Conservation (phyloP, 345 rosid species). For the Boechera stricta region DNA sequence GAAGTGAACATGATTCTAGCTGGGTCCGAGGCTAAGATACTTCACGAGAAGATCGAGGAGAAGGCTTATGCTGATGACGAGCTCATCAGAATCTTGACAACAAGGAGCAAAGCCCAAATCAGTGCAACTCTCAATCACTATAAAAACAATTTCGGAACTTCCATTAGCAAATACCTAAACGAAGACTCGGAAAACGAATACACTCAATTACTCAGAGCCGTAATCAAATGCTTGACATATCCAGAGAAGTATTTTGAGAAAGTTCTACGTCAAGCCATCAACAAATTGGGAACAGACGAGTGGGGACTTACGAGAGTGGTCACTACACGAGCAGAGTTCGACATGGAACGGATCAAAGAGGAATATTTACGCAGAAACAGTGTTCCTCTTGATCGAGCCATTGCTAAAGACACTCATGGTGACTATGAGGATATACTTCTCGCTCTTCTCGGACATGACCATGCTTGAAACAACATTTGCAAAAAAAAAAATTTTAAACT, state of each 20-base stretch:
- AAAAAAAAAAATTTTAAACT: too few species aligned
- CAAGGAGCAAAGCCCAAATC: conserved; percentile 84
- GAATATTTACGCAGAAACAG: conserved; percentile 77
- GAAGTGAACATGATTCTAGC: conserved; percentile 75
- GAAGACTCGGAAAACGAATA: conserved; percentile 66
- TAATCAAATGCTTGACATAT: conserved; percentile 72
- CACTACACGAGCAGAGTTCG: conserved; percentile 79
- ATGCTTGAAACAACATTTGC: conserved; percentile 46
- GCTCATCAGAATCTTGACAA: conserved; percentile 73
- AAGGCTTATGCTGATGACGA: conserved; percentile 79
- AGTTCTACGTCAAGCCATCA: conserved; percentile 71
- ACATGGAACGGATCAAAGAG: conserved; percentile 83
- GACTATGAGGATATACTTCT: conserved; percentile 83
- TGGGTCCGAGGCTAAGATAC: conserved; percentile 78
- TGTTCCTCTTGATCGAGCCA: conserved; percentile 67
- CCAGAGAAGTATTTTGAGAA: conserved; percentile 91
- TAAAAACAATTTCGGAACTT: conserved; percentile 64
- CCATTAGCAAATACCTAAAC: conserved; percentile 78
- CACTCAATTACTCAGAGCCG: conserved; percentile 66
- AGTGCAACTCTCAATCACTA: conserved; percentile 78
- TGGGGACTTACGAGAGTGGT: conserved; percentile 81
- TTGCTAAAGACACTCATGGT: conserved; percentile 73
- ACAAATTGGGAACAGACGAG: conserved; percentile 82
- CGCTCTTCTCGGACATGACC: conserved; percentile 69
- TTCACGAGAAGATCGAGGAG: conserved; percentile 70